Evolutionary conservation across 2,329 filamentous ascomycete species (phyloP).

Genomic region (Ascochyta koolunga): DNA sequence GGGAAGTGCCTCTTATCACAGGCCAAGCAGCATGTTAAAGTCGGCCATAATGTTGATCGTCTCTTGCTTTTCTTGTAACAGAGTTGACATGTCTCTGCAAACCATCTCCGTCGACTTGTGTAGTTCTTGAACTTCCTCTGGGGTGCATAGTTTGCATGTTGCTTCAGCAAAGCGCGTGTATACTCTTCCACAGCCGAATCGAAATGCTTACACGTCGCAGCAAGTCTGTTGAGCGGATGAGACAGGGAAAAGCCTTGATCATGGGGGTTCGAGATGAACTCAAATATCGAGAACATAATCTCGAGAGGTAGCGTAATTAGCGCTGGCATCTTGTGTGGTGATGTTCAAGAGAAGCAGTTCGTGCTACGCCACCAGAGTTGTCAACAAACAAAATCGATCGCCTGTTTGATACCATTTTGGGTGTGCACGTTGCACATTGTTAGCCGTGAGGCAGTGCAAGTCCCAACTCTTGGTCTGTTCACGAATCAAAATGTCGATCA

Average conservation of each 20-base stretch:
- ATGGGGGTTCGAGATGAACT: constrained; percentile 19
- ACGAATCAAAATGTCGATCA: too few relatives aligned
- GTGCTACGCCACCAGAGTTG: too few relatives aligned
- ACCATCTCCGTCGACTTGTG: constrained; percentile 33
- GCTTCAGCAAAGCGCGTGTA: constrained; percentile 33
- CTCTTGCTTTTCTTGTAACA: constrained; percentile 35
- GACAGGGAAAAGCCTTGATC: not conserved
- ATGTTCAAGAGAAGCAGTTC: not conserved
- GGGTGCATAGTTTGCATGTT: constrained; percentile 25
- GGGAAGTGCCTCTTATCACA: constrained; percentile 36
- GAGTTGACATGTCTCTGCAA: constrained; percentile 33
- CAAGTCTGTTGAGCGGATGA: constrained; percentile 33
- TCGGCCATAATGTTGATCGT: constrained; percentile 30
- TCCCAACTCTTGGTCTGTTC: too few relatives aligned
- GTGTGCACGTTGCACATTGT: too few relatives aligned
- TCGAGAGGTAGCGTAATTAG: constrained; percentile 36
- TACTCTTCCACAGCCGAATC: constrained; percentile 38
- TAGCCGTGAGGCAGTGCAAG: too few relatives aligned
- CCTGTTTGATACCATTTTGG: too few relatives aligned
- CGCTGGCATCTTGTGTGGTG: constrained; percentile 12
- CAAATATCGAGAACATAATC: constrained; percentile 37
- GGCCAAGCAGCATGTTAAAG: constrained; percentile 31
- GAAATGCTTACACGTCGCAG: constrained; percentile 32
- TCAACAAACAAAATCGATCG: too few relatives aligned
- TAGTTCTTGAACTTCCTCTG: constrained; percentile 21